These are phyloP conservation scores for Fusarium tupiense DNA, from an alignment of 2,329 filamentous ascomycete species.

Conservation along the genomic window DNA sequence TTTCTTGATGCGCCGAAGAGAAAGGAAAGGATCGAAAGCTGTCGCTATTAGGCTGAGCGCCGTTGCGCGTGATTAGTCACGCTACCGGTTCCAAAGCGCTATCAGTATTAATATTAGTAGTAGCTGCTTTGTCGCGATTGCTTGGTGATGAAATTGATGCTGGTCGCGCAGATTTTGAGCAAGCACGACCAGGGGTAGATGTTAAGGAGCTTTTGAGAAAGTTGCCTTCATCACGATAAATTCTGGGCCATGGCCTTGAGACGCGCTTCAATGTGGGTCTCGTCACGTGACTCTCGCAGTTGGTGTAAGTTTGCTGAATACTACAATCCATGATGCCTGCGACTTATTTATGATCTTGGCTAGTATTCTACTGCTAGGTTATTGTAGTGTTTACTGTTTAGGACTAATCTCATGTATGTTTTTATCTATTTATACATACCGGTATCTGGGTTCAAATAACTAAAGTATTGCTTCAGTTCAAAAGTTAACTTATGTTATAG, in stretches of 20 bases:
- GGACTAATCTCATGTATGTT: too few species aligned
- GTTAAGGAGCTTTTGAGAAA: constrained; percentile 36
- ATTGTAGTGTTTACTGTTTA: too few species aligned
- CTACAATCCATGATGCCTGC: background rate
- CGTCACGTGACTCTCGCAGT: constrained; percentile 32
- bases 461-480: background rate
- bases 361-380: background rate
- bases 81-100: constrained; percentile 36
- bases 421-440: background rate
- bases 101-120: constrained; percentile 15
- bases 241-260: constrained; percentile 43
- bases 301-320: background rate
- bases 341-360: background rate
- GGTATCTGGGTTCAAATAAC: background rate
- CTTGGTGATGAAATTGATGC: constrained; percentile 38
- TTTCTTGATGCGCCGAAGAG: constrained; percentile 42
- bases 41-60: constrained; percentile 48
- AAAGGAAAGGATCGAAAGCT: constrained; percentile 34
- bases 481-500: background rate
- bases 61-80: constrained; percentile 50
- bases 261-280: constrained; percentile 38
- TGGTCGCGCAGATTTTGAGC: constrained; percentile 43
- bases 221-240: constrained; percentile 48
- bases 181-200: constrained; percentile 44
- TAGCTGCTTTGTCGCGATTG: background rate